phyloP scores from a whole-genome alignment of 306 rosid species.

The Malus fusca region DNA sequence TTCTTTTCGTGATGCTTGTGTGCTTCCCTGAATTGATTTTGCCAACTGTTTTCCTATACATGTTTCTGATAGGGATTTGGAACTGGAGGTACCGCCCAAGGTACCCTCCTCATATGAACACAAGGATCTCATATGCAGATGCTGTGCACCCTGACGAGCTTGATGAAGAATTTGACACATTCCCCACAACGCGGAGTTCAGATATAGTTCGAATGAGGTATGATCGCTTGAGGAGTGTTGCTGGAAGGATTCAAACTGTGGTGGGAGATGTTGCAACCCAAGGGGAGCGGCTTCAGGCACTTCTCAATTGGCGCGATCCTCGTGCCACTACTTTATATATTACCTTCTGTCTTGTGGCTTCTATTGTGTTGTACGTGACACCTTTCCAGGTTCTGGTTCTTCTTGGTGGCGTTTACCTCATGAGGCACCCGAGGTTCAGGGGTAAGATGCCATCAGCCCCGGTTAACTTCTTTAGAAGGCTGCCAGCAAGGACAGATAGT shows the following conservation, averaged over 20 bases:
- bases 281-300: slow-evolving; percentile 77
- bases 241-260: slow-evolving; percentile 79
- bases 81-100: slow-evolving; percentile 64
- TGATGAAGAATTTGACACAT: slow-evolving; percentile 80
- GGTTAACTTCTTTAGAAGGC: slow-evolving; percentile 70
- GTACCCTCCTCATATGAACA: slow-evolving; percentile 82
- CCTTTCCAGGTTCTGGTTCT: slow-evolving; percentile 55
- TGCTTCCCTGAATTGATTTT: slow-evolving; percentile 76
- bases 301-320: slow-evolving; percentile 88
- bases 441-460: slow-evolving; percentile 58
- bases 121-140: slow-evolving; percentile 62
- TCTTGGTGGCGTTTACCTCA: slow-evolving; percentile 47
- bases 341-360: slow-evolving; percentile 48
- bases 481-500: slow-evolving; percentile 75
- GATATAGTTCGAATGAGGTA: slow-evolving; percentile 73
- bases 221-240: slow-evolving; percentile 72
- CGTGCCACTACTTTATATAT: slow-evolving; percentile 72
- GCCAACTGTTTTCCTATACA: slow-evolving; percentile 80
- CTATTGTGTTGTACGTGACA: slow-evolving; percentile 55
- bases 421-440: slow-evolving; percentile 90
- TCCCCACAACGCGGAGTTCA: slow-evolving; percentile 46
- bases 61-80: slow-evolving; percentile 88
- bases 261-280: slow-evolving; percentile 89
- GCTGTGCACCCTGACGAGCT: slow-evolving; percentile 56
- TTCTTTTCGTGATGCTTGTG: slow-evolving; percentile 69